Evolutionary conservation across 352 stramenopile species (phyloP).

Genomic region (Phytophthora litchii): DNA sequence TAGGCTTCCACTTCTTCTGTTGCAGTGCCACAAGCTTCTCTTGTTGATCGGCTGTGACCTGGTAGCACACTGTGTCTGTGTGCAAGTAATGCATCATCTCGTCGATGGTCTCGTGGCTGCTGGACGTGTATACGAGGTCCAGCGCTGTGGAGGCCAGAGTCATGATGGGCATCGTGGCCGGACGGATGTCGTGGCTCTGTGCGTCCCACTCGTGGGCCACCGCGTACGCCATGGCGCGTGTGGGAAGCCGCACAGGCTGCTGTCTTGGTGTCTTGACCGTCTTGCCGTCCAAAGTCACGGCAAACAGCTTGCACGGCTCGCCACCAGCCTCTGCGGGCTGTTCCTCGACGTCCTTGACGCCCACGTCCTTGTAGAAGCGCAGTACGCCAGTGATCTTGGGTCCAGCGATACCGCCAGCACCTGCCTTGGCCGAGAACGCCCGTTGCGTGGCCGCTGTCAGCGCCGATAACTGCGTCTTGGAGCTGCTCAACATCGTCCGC

Average conservation of each 20-base stretch:
- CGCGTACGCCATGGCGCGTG: constrained; percentile 65
- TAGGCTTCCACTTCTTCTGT: constrained; percentile 85
- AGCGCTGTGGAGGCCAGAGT: constrained; percentile 82
- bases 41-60: constrained; percentile 80
- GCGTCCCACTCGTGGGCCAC: constrained; percentile 89
- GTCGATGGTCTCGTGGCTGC: constrained; percentile 58
- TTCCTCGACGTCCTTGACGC: constrained; percentile 61
- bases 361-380: constrained; percentile 87
- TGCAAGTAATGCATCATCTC: constrained; percentile 90
- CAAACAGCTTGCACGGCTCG: constrained; percentile 40
- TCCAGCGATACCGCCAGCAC: constrained; percentile 50
- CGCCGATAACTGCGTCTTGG: constrained; percentile 25
- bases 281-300: constrained; percentile 84
- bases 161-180: constrained; percentile 89
- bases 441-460: constrained; percentile 32
- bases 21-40: constrained; percentile 82
- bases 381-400: constrained; percentile 80
- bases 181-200: constrained; percentile 74
- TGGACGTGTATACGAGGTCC: constrained; percentile 67
- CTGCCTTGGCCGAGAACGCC: constrained; percentile 55
- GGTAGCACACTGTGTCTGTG: constrained; percentile 90
- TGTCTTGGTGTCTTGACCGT: constrained; percentile 78
- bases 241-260: constrained; percentile 67
- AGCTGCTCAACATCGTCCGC: constrained; percentile 27
- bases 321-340: constrained; percentile 23